A percentile compares a stretch with the other conserved stretches of the same genome.
These are phyloP conservation scores for Lablab purpureus DNA, from an alignment of 306 rosid species.

Conservation along the genomic window DNA sequence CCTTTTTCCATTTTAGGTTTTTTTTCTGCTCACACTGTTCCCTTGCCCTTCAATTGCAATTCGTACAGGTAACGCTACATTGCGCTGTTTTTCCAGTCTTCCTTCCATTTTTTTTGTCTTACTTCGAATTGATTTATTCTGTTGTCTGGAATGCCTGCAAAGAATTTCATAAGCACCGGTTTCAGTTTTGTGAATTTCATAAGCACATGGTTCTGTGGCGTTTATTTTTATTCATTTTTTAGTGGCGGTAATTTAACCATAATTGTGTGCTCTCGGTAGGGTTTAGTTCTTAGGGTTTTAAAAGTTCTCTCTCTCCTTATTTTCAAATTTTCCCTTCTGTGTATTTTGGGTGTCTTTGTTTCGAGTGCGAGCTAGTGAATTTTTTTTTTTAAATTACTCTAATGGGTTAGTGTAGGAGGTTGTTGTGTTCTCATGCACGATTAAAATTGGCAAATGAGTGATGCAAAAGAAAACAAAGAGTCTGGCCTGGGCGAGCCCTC, in stretches of 20 bases:
- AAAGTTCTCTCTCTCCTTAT: background rate
- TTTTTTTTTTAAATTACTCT: background rate
- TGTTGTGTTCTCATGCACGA: constrained; percentile 38
- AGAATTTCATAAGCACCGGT: background rate
- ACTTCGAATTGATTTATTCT: background rate
- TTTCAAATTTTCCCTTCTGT: background rate
- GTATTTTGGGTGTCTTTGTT: background rate
- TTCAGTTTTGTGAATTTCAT: constrained; percentile 26
- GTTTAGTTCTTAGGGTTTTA: constrained; percentile 29
- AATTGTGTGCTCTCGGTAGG: constrained; percentile 39
- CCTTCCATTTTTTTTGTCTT: background rate
- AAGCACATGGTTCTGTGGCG: background rate
- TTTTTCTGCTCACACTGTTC: constrained; percentile 1
- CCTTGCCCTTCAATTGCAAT: constrained; percentile 34
- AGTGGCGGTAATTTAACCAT: background rate
- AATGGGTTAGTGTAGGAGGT: constrained; percentile 43
- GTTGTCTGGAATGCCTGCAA: constrained; percentile 14
- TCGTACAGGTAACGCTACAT: constrained; percentile 46
- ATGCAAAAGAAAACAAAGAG: constrained; percentile 58
- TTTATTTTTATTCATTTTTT: background rate
- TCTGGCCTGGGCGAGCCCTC: constrained; percentile 39
- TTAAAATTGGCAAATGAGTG: constrained; percentile 66
- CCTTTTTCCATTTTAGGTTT: constrained; percentile 3
- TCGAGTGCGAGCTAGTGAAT: background rate
- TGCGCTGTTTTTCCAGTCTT: background rate